Evolutionary conservation across 768 basidiomycete species (phyloP).

Genomic region (Lactarius quietus): DNA sequence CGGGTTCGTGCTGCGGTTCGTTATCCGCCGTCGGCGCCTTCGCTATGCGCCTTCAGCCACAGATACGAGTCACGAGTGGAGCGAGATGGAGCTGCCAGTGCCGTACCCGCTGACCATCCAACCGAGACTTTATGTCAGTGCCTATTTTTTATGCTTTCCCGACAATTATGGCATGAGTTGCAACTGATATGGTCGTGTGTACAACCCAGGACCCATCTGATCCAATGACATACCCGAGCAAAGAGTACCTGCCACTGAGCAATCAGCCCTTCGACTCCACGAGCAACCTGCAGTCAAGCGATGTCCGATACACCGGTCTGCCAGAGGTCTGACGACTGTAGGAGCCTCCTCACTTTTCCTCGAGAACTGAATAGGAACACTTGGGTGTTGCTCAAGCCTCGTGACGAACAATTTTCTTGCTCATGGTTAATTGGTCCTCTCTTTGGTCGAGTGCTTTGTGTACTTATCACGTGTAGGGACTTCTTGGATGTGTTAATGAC

Average conservation of each 20-base stretch:
- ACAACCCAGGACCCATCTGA: constrained; percentile 24
- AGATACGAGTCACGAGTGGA: background rate
- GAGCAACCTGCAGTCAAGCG: background rate
- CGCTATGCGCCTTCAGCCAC: constrained; percentile 26
- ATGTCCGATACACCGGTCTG: constrained; percentile 13
- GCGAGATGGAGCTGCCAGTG: background rate
- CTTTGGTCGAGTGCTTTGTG: too few species aligned
- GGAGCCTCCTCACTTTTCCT: too few species aligned
- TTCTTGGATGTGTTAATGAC: too few species aligned
- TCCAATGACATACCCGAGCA: constrained; percentile 23
- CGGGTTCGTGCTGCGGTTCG: constrained; percentile 40
- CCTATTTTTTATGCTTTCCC: background rate
- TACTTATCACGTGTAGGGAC: too few species aligned
- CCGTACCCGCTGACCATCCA: background rate
- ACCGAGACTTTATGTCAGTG: constrained; percentile 20
- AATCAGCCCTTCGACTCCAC: background rate
- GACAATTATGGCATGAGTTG: background rate
- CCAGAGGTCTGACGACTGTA: constrained; percentile 16
- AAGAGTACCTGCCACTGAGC: background rate
- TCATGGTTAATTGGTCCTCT: too few species aligned
- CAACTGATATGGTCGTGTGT: too few species aligned
- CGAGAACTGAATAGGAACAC: too few species aligned
- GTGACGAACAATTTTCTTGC: too few species aligned
- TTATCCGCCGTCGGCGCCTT: constrained; percentile 32
- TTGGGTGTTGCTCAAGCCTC: too few species aligned